phyloP scores from a whole-genome alignment of 2,329 filamentous ascomycete genomes.

The Fusarium sp. region DNA sequence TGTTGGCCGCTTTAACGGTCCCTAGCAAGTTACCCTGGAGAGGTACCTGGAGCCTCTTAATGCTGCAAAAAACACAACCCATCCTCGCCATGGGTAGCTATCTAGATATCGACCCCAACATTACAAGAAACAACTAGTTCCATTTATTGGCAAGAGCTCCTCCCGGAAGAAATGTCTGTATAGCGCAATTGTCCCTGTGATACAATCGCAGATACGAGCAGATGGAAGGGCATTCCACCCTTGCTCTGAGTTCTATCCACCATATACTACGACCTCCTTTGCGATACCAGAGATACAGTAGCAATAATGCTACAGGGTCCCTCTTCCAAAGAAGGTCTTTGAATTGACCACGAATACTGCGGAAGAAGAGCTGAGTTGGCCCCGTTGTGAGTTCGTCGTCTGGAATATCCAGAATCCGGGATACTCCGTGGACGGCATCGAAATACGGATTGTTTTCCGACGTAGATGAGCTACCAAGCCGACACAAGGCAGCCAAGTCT shows the following conservation, averaged over 20 bases:
- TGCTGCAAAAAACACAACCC: neutral
- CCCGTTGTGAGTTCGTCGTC: constrained; percentile 48
- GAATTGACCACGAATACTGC: constrained; percentile 50
- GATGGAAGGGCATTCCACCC: constrained; percentile 57
- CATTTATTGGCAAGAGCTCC: constrained; percentile 46
- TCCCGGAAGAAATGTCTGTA: constrained; percentile 50
- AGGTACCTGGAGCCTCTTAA: neutral
- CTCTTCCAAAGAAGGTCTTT: constrained; percentile 46
- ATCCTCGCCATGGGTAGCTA: neutral
- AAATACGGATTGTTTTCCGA: constrained; percentile 53
- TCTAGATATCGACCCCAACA: neutral
- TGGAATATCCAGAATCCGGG: constrained; percentile 44
- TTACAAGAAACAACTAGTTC: neutral
- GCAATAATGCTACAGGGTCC: constrained; percentile 53
- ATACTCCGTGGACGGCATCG: constrained; percentile 51
- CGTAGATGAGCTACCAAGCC: constrained; percentile 47
- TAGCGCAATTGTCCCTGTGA: constrained; percentile 39
- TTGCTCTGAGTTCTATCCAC: constrained; percentile 57
- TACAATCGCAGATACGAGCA: constrained; percentile 50
- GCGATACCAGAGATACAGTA: constrained; percentile 58
- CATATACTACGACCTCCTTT: constrained; percentile 55
- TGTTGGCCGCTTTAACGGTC: neutral
- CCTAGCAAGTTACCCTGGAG: neutral
- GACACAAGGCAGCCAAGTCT: constrained; percentile 41
- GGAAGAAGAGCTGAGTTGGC: constrained; percentile 49